Evolutionary conservation across 257 asterid genomes (phyloP).

Genomic region (Rubia yunnanensis): DNA sequence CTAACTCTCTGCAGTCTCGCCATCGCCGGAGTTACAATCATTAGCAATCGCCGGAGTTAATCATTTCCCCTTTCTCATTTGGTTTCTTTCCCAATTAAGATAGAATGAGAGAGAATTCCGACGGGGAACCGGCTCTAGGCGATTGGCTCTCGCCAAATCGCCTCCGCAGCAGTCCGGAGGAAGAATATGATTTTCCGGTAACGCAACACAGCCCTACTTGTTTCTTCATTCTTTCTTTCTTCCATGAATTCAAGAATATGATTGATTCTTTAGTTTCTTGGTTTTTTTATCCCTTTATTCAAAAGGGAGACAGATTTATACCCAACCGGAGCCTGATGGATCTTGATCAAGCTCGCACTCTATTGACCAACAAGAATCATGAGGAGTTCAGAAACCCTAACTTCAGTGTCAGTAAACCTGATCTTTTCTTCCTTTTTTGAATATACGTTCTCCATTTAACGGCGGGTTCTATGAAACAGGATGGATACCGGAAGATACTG

Average conservation of each 20-base stretch:
- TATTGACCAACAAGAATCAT: conserved; percentile 34
- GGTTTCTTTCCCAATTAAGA: not conserved
- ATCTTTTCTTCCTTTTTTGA: not conserved
- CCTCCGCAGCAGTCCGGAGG: conserved; percentile 52
- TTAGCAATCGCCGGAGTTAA: not conserved
- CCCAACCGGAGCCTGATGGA: conserved; percentile 87
- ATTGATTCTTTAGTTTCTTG: not conserved
- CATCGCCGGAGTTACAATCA: too few relatives aligned
- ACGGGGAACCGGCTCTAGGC: conserved; percentile 33
- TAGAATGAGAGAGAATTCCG: conserved; percentile 32
- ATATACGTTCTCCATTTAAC: not conserved
- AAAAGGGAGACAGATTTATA: conserved; percentile 77
- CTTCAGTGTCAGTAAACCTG: conserved; percentile 29
- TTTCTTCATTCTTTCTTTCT: not conserved
- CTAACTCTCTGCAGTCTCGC: not conserved
- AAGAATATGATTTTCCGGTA: conserved; percentile 62
- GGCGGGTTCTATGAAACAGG: conserved; percentile 21
- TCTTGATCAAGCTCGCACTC: conserved; percentile 62
- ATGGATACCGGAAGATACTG: conserved; percentile 37
- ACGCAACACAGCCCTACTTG: not conserved
- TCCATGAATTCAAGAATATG: conserved; percentile 1
- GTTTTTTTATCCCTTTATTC: not conserved
- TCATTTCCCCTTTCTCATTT: not conserved
- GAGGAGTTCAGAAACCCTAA: conserved; percentile 18
- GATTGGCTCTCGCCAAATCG: conserved; percentile 86